Evolutionary conservation across 371 early-diverging fungal species (phyloP), one percentile per base, ranked within the genome.

Genomic region (Mycotypha africana): DNA sequence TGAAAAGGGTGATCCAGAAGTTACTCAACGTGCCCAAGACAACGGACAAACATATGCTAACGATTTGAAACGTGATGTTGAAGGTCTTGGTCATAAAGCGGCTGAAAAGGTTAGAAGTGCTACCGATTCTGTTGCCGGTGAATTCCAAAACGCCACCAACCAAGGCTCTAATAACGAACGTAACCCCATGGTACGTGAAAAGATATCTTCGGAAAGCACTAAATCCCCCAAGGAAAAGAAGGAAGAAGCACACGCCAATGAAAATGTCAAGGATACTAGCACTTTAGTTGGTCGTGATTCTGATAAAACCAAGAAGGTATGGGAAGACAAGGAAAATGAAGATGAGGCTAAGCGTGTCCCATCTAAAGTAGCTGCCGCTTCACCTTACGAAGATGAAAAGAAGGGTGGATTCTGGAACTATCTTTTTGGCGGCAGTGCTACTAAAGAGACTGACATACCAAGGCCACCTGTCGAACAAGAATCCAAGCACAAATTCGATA

Each of bases 161-260:
- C 16, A 37, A 21, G 31, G 6, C 2, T 38, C 33, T 7, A 25
- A 2, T 26, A 31, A 31, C 15, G 21, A 20, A 11, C 39, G 20
- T 8, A 56, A 57, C 37, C 58, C 58, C 11, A 51, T 57, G 58
- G 58, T 57, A 0, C n/a, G 38, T 1, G 58, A 57, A 51, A 57
- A 57, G 45, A 31, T 39, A 11, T 38, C 44, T 16, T 4, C 40
- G 0, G 31, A 31, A 20, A 38, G 25, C 23, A 57, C 47, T n/a
- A 57, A 57, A 17, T 26, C 58, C 15, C 16, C 16, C 19, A n/a
- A n/a, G 12, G 58, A 57, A 39, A n/a, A n/a, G 4, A 19, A 35
- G 4, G 20, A 51, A 12, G 58, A 57, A 37, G 6, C 28, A 2
- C 24, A 51, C 11, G 36, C 58, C 9, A 24, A 51, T 6, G 20